Conservation (phyloP, 116 monocot species). For the Iris pallida region DNA sequence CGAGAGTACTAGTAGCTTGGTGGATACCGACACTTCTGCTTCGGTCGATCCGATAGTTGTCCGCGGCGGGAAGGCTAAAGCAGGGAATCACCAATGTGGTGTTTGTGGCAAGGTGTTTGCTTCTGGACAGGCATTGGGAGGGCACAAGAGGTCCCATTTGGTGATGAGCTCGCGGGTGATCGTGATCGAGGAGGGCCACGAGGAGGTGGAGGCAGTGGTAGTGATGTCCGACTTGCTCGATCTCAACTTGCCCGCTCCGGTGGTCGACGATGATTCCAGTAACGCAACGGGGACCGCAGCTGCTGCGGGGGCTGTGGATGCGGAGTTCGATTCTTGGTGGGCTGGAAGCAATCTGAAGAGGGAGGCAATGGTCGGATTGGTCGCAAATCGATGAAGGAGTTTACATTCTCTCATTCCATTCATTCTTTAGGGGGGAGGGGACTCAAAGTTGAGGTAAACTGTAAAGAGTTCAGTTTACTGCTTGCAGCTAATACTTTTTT, state of each 20-base stretch:
- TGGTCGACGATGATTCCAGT: neutral
- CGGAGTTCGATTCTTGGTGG: conserved; percentile 18
- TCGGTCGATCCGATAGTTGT: neutral
- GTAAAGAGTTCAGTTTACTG: no score
- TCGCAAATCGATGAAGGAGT: neutral
- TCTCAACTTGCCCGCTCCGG: conserved; percentile 9
- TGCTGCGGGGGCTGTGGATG: neutral
- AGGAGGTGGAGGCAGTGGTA: no score
- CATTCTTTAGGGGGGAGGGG: neutral
- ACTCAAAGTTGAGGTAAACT: no score
- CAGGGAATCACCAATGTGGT: neutral
- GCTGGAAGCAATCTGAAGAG: neutral
- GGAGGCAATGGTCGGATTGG: neutral
- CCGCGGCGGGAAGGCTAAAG: neutral
- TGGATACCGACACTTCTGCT: neutral
- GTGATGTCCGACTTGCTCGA: neutral
- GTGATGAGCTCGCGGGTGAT: neutral
- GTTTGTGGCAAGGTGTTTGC: conserved; percentile 27
- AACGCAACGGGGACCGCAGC: neutral
- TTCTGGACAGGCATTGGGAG: conserved; percentile 40
- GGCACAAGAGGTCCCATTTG: conserved; percentile 35
- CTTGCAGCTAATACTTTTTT: no score
- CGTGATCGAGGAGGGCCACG: neutral
- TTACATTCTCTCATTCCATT: neutral
- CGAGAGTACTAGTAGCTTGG: no score